Evolutionary conservation across 768 basidiomycete species (phyloP), one percentile per base, ranked within the genome.

Genomic region (Mycena leptocephala): DNA sequence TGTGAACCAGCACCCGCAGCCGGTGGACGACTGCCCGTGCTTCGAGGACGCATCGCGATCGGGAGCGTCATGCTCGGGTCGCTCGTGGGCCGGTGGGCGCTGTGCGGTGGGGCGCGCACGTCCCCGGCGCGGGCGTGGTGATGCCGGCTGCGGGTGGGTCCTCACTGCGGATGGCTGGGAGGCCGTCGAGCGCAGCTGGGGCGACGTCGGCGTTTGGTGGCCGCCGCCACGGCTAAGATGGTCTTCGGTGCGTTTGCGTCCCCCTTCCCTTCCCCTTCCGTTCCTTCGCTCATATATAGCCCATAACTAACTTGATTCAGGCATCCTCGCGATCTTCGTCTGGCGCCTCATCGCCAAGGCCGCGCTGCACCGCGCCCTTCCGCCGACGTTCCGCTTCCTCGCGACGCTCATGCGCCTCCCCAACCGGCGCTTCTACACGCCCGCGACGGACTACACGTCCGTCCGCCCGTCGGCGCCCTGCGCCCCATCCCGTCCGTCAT

Each of bases 1-100:
- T 24, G 93, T 97, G n/a, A 94, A 97, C 81, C 92, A 95, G 75
- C 96, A 97, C 81, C 97, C 97, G 0, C 95, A 97, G 78, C 98
- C 98, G 0, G 95, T 98, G 11, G 97, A 99, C 72, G 96, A 98
- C 80, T 99, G 98, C 79, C 98, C 98, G 2, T 99, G 98, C 84
- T 99, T 98, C 84, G 98, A 98, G 82, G 98, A 99, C 81, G 96
- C 97, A 4, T 99, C 64, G 97, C 98, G 0, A 94, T 97, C 77
- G 86, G 95, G n/a, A 93, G 95, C 30, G 97, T 97, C 51, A 88
- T 95, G 22, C 87, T 95, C 41, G 98, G 98, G n/a, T 86, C 89
- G 24, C 85, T 91, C 28, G 82, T 97, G 0, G 92, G 92, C 0
- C 88, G 90, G 55, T 98, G 97, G 87, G 84, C 33, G 88, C 88